Conservation (phyloP, 2,329 filamentous ascomycete species). For the Neophaeococcomyces mojaviensis region DNA sequence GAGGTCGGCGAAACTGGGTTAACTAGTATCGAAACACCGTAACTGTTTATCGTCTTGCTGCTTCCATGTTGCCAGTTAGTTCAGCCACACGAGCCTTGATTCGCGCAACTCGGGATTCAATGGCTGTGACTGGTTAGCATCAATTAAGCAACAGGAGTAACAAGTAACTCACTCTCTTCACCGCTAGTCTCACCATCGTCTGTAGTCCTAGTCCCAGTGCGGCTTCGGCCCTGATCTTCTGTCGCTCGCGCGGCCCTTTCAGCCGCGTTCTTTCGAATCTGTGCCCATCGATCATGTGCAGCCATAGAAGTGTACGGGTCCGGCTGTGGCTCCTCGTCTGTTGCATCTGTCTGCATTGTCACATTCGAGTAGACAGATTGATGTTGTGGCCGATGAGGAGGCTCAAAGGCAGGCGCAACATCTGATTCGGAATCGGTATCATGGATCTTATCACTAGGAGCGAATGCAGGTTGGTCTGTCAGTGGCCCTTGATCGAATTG, state of each 20-base stretch:
- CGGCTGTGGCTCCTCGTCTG: conserved; percentile 22
- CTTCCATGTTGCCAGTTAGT: conserved; percentile 77
- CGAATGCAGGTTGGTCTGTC: conserved; percentile 75
- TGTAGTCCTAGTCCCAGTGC: conserved; percentile 51
- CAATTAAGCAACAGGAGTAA: not conserved
- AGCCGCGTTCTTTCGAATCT: conserved; percentile 90
- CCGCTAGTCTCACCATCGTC: conserved; percentile 89
- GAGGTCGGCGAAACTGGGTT: too few relatives aligned
- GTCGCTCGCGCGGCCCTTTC: conserved; percentile 63
- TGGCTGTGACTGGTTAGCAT: conserved; percentile 52
- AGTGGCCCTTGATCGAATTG: conserved; percentile 85
- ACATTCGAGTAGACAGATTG: conserved; percentile 12
- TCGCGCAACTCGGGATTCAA: conserved; percentile 89
- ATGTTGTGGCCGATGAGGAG: conserved; percentile 20
- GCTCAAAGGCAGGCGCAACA: conserved; percentile 10
- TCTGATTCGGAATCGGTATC: conserved; percentile 8
- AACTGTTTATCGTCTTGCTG: conserved; percentile 19
- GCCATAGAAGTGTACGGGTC: conserved; percentile 15
- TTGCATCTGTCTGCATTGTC: conserved; percentile 11
- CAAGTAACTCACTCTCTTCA: conserved; percentile 73
- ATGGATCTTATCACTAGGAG: conserved; percentile 50
- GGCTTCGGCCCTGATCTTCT: conserved; percentile 52
- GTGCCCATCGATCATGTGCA: conserved; percentile 79
- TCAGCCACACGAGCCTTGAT: conserved; percentile 97
- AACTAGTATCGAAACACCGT: too few relatives aligned